These are phyloP conservation scores for Auxenochlorella pyrenoidosa DNA, from an alignment of 139 green algal species.

Conservation along the genomic window DNA sequence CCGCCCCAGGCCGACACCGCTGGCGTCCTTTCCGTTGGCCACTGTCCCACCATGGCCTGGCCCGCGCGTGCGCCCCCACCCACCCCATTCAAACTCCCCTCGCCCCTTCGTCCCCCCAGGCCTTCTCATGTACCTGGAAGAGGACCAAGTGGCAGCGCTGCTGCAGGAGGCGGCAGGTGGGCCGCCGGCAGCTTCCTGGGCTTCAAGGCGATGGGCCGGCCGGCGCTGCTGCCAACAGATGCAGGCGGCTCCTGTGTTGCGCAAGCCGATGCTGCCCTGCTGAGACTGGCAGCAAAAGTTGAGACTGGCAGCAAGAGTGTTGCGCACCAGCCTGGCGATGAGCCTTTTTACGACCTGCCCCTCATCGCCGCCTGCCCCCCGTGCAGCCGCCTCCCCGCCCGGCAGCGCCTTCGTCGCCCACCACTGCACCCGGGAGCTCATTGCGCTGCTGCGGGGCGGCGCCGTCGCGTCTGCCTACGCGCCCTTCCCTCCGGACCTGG, in stretches of 20 bases:
- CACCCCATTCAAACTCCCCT: neutral
- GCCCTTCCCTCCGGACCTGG: conserved; percentile 11
- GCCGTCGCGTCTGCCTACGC: neutral
- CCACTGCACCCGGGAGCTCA: conserved; percentile 3
- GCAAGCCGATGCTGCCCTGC: neutral
- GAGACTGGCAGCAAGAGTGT: too few species aligned
- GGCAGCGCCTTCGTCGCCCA: conserved; percentile 24
- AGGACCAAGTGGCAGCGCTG: neutral
- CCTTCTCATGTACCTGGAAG: conserved; percentile 31
- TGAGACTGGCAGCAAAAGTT: too few species aligned
- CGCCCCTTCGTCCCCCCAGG: neutral
- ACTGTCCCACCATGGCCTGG: too few species aligned
- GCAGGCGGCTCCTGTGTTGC: neutral
- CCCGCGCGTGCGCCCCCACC: neutral
- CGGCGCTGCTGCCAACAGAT: neutral
- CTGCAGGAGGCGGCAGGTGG: conserved; percentile 20
- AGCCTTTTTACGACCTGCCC: neutral
- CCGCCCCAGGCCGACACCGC: too few species aligned
- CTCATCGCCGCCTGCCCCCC: neutral
- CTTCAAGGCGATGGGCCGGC: neutral
- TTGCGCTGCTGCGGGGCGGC: neutral
- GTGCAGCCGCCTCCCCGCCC: neutral
- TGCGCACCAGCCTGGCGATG: neutral
- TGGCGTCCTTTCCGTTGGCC: too few species aligned
- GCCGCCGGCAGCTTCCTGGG: neutral